These are phyloP conservation scores for Pyrus communis DNA, from an alignment of 306 rosid genomes.

Conservation along the genomic window DNA sequence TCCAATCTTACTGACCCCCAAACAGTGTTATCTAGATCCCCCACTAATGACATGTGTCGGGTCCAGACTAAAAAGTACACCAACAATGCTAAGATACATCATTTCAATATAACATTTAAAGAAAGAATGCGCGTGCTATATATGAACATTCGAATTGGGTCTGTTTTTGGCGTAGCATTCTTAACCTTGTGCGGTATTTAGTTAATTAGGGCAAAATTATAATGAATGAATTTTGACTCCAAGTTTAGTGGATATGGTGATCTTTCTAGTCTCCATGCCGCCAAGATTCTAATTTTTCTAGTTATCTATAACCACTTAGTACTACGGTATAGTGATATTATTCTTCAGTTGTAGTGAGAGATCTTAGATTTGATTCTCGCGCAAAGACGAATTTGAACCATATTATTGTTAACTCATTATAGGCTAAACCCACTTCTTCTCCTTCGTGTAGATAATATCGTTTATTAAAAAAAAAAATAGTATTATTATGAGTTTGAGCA, in stretches of 20 bases:
- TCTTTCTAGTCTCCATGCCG: background rate
- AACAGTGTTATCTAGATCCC: too few species aligned
- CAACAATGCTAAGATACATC: background rate
- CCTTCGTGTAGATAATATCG: too few species aligned
- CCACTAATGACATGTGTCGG: background rate
- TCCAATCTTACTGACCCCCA: too few species aligned
- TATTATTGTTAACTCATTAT: too few species aligned
- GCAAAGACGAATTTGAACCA: too few species aligned
- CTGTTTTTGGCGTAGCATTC: background rate
- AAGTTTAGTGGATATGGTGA: background rate
- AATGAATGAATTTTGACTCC: background rate
- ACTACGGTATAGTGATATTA: rapidly evolving
- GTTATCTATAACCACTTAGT: background rate
- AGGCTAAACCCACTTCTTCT: rapidly evolving
- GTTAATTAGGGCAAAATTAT: too few species aligned
- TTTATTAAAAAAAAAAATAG: too few species aligned
- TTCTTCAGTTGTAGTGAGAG: rapidly evolving
- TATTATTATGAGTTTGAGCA: too few species aligned
- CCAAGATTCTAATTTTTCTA: too few species aligned
- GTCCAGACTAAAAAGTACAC: background rate
- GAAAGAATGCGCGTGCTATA: background rate
- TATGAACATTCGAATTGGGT: background rate
- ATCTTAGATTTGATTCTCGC: rapidly evolving
- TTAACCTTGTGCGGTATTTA: too few species aligned
- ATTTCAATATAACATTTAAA: background rate